Evolutionary conservation across 116 monocot genomes (phyloP).

Genomic region (Papilionanthe hybrid): DNA sequence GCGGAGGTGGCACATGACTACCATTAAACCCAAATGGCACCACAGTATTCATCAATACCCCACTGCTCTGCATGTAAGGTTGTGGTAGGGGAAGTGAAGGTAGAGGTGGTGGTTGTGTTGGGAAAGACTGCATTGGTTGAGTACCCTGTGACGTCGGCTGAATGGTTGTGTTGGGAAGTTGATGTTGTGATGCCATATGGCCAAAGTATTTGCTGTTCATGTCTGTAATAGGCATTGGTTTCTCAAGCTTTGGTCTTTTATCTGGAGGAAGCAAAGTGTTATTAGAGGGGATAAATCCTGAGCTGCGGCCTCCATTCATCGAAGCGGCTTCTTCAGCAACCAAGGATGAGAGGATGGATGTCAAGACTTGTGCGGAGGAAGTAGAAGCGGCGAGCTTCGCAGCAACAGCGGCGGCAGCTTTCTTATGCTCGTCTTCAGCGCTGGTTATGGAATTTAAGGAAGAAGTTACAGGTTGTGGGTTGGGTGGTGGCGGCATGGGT

Average conservation of each 20-base stretch:
- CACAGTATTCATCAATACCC: slow-evolving; percentile 22
- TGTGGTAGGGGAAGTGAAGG: slow-evolving; percentile 33
- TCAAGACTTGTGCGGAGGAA: slow-evolving; percentile 76
- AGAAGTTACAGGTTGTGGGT: slow-evolving; percentile 35
- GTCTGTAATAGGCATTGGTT: slow-evolving; percentile 37
- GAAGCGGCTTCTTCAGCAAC: slow-evolving; percentile 83
- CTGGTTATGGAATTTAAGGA: slow-evolving; percentile 29
- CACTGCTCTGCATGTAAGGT: slow-evolving; percentile 34
- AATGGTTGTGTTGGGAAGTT: slow-evolving; percentile 21
- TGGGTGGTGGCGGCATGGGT: slow-evolving; percentile 10
- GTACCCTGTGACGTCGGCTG: slow-evolving; percentile 35
- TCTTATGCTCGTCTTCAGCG: slow-evolving; percentile 67
- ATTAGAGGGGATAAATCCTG: slow-evolving; percentile 20
- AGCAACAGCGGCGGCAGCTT: slow-evolving; percentile 81
- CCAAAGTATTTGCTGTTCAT: slow-evolving; percentile 22
- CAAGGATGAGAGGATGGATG: slow-evolving; percentile 73
- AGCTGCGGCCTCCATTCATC: slow-evolving; percentile 17
- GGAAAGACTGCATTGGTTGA: slow-evolving; percentile 14
- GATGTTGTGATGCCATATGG: slow-evolving; percentile 20
- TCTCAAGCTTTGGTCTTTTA: slow-evolving; percentile 78
- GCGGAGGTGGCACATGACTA: slow-evolving; percentile 37
- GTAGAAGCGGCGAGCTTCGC: slow-evolving; percentile 80
- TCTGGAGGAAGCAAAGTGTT: slow-evolving; percentile 36
- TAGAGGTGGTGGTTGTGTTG: slow-evolving; percentile 22
- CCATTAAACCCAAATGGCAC: slow-evolving; percentile 34